phyloP scores from a whole-genome alignment of 495 filamentous ascomycete species.

The Daldinia loculata region DNA sequence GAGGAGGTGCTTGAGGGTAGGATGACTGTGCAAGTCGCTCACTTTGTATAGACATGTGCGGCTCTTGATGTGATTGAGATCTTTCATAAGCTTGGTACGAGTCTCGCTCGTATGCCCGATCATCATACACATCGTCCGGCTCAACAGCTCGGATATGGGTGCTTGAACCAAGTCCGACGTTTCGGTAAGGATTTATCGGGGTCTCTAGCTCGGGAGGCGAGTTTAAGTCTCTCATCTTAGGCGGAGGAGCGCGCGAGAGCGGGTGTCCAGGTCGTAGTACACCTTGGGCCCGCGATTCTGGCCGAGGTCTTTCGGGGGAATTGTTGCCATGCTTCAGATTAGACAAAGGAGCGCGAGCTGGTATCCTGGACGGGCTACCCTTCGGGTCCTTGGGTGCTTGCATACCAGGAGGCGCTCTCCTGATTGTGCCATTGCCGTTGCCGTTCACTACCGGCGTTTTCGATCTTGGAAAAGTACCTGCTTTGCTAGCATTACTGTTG shows the following conservation, averaged over 20 bases:
- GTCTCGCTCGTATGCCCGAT: conserved; percentile 51
- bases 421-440: conserved; percentile 39
- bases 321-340: conserved; percentile 84
- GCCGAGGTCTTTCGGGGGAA: conserved; percentile 75
- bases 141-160: conserved; percentile 76
- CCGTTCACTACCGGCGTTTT: conserved; percentile 69
- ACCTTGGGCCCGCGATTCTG: conserved; percentile 53
- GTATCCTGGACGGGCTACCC: conserved; percentile 79
- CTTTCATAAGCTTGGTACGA: conserved; percentile 36
- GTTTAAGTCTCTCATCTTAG: conserved; percentile 84
- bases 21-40: conserved; percentile 48
- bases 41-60: conserved; percentile 50
- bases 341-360: conserved; percentile 78
- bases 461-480: conserved; percentile 61
- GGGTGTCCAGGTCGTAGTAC: conserved; percentile 55
- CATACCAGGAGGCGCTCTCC: conserved; percentile 37
- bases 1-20: conserved; percentile 50
- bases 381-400: conserved; percentile 46
- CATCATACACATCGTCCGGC: conserved; percentile 88
- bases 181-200: conserved; percentile 67
- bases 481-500: conserved; percentile 50
- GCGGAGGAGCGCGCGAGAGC: conserved; percentile 72
- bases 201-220: conserved; percentile 72
- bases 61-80: conserved; percentile 45
- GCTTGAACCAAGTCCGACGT: conserved; percentile 70